Percentiles rank a stretch among this genome's conserved stretches.
Evolutionary conservation across 805 yeast genomes (phyloP).

Genomic region (Barnettozyma vustinii): DNA sequence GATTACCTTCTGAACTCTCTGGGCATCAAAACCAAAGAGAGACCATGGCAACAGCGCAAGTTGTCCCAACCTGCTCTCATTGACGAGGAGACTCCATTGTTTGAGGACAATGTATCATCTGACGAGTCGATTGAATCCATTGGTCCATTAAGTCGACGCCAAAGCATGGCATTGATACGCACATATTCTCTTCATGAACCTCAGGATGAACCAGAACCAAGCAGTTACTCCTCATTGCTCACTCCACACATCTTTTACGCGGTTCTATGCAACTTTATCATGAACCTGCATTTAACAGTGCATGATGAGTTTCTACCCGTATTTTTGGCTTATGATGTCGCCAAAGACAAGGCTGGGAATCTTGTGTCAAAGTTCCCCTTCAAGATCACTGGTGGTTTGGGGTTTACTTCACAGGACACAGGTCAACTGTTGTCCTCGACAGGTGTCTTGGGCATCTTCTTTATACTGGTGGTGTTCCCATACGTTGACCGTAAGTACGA

Average conservation of each 20-base stretch:
- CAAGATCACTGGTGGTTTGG: constrained; percentile 19
- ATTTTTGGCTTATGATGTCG: constrained; percentile 36
- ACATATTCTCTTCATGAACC: constrained; percentile 28
- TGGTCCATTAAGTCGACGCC: constrained; percentile 27
- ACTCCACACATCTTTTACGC: constrained; percentile 31
- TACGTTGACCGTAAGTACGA: constrained; percentile 20
- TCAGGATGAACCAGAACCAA: constrained; percentile 21
- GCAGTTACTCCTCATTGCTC: constrained; percentile 23
- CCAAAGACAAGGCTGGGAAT: constrained; percentile 10
- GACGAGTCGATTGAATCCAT: constrained; percentile 25
- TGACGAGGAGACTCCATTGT: constrained; percentile 15
- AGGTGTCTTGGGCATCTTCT: constrained; percentile 17
- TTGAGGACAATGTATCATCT: constrained; percentile 11
- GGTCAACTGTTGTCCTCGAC: constrained; percentile 19
- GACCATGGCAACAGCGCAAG: constrained; percentile 25
- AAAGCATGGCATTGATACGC: constrained; percentile 28
- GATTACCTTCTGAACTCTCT: constrained; percentile 26
- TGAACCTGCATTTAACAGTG: constrained; percentile 44
- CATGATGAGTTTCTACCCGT: constrained; percentile 53
- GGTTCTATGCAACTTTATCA: constrained; percentile 33
- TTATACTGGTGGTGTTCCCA: constrained; percentile 16
- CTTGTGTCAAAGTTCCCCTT: constrained; percentile 16
- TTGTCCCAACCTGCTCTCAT: neutral
- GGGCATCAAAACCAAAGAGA: constrained; percentile 16
- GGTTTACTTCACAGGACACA: constrained; percentile 16